These are phyloP conservation scores for Gloeopeniophorella convolvens DNA, from an alignment of 768 basidiomycete genomes.

Conservation along the genomic window DNA sequence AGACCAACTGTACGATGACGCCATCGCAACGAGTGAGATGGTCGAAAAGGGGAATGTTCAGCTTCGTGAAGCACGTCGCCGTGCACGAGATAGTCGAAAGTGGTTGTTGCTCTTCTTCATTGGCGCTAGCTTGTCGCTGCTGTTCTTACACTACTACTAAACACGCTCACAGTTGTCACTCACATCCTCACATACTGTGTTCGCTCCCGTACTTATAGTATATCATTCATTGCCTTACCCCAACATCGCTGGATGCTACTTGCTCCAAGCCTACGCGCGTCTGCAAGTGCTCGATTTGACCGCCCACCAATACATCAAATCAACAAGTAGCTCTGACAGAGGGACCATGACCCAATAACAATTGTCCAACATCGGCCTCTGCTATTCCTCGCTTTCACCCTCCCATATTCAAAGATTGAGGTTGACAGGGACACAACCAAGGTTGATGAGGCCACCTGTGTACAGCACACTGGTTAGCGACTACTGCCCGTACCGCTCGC, in stretches of 20 bases:
- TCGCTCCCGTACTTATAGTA: no score
- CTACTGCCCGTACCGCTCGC: background rate
- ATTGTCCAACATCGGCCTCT: no score
- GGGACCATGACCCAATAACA: background rate
- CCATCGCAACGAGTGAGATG: conserved; percentile 76
- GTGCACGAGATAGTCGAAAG: conserved; percentile 80
- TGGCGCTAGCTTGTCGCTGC: conserved; percentile 82
- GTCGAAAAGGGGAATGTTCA: conserved; percentile 89
- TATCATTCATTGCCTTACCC: no score
- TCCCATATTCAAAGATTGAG: background rate
- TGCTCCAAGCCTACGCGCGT: background rate
- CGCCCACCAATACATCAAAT: no score
- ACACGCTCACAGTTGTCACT: no score
- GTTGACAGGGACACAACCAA: background rate
- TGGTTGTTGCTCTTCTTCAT: conserved; percentile 90
- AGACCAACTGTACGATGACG: conserved; percentile 92
- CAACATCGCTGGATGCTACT: background rate
- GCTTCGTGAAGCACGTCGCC: conserved; percentile 80
- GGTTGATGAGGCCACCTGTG: background rate
- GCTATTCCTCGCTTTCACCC: no score
- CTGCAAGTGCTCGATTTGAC: no score
- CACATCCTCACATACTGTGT: no score
- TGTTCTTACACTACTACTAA: conserved; percentile 92
- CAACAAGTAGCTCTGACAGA: no score
- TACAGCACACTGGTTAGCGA: background rate